phyloP scores from a whole-genome alignment of 2,329 filamentous ascomycete genomes.

The Cladosporium sp. region DNA sequence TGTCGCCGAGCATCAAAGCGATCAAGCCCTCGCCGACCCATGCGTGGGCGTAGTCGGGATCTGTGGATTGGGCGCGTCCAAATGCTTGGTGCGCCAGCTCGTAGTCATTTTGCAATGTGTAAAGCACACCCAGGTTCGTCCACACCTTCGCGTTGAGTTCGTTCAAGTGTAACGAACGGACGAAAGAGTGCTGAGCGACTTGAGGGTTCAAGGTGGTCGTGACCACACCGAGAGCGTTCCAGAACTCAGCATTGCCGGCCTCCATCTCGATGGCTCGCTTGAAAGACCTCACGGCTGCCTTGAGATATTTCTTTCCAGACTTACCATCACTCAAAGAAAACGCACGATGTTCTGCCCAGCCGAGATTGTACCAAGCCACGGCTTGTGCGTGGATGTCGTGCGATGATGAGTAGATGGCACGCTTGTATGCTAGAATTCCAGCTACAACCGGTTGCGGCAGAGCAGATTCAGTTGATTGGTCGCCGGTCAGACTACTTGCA shows the following conservation, averaged over 20 bases:
- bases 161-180: constrained; percentile 86
- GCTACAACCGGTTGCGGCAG: constrained; percentile 53
- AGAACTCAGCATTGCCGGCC: constrained; percentile 89
- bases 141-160: constrained; percentile 77
- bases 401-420: constrained; percentile 68
- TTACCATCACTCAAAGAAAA: constrained; percentile 59
- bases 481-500: neutral
- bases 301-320: constrained; percentile 62
- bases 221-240: constrained; percentile 90
- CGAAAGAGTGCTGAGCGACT: constrained; percentile 88
- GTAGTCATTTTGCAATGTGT: constrained; percentile 74
- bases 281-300: constrained; percentile 80
- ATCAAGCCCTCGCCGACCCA: constrained; percentile 92
- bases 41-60: constrained; percentile 86
- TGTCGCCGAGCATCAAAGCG: constrained; percentile 68
- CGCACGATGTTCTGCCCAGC: constrained; percentile 84
- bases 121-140: constrained; percentile 86
- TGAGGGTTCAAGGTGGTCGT: constrained; percentile 79
- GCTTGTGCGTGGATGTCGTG: constrained; percentile 81
- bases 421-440: constrained; percentile 74
- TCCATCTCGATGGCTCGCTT: constrained; percentile 94
- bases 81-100: constrained; percentile 87
- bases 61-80: constrained; percentile 82
- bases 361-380: constrained; percentile 94
- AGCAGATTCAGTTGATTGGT: constrained; percentile 17